Percentiles rank a stretch among this genome's conserved stretches.
phyloP scores from a whole-genome alignment of 2,329 filamentous ascomycete genomes.

The Apiospora koreana region DNA sequence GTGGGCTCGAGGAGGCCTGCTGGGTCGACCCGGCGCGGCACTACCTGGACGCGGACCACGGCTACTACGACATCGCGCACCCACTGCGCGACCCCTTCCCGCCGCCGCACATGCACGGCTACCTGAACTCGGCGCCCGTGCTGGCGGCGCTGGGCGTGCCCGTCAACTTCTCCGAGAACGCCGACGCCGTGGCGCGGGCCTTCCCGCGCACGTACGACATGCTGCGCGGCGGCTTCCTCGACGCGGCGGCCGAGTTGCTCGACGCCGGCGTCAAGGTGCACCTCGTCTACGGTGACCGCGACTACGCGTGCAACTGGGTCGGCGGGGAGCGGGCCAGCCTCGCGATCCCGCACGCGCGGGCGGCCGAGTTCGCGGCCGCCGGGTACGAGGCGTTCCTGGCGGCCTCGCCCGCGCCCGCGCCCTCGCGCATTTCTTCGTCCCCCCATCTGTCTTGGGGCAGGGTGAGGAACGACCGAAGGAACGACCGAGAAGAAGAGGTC shows the following conservation, averaged over 20 bases:
- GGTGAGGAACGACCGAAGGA: too few relatives aligned
- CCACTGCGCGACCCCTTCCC: slow-evolving; percentile 53
- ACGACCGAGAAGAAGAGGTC: slow-evolving; percentile 26
- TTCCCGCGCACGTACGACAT: slow-evolving; percentile 41
- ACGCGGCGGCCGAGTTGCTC: slow-evolving; percentile 53
- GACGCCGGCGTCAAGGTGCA: slow-evolving; percentile 59
- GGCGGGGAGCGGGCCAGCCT: slow-evolving; percentile 55
- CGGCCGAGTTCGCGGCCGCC: slow-evolving; percentile 48
- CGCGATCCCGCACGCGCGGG: slow-evolving; percentile 45
- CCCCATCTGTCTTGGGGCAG: slow-evolving; percentile 43
- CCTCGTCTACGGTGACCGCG: slow-evolving; percentile 59
- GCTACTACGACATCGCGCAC: slow-evolving; percentile 29
- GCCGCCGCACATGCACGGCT: slow-evolving; percentile 52
- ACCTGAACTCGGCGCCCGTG: slow-evolving; percentile 57
- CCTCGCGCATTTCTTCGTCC: too few relatives aligned
- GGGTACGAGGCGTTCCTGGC: slow-evolving; percentile 64
- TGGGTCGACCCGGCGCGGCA: neutral
- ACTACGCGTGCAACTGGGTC: slow-evolving; percentile 59
- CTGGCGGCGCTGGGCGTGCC: slow-evolving; percentile 60
- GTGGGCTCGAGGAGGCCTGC: neutral
- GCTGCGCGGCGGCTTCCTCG: slow-evolving; percentile 36
- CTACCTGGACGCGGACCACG: slow-evolving; percentile 15
- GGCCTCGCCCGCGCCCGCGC: neutral
- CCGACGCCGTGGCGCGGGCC: slow-evolving; percentile 42
- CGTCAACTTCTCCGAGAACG: slow-evolving; percentile 55